Evolutionary conservation across 768 basidiomycete genomes (phyloP).

Genomic region (Infundibulicybe gibba): DNA sequence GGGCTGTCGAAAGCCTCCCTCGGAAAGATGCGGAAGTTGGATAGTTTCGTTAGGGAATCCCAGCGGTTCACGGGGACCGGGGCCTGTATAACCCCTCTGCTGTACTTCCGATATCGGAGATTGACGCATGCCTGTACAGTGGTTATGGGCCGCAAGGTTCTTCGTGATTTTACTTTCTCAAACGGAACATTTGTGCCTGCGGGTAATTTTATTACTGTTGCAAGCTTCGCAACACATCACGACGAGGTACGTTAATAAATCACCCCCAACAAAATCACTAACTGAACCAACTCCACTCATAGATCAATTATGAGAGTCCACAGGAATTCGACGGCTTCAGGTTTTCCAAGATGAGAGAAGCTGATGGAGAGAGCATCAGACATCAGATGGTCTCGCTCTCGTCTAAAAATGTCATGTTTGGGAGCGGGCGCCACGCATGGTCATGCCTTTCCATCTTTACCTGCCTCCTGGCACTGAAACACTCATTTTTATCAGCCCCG

Average conservation of each 20-base stretch:
- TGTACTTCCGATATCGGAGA: not conserved
- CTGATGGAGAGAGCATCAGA: conserved; percentile 24
- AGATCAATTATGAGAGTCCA: conserved; percentile 38
- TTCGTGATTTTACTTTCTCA: conserved; percentile 21
- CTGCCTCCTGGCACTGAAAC: not conserved
- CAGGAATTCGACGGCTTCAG: conserved; percentile 43
- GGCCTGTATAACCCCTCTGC: conserved; percentile 12
- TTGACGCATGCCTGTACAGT: conserved; percentile 8
- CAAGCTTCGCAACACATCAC: conserved; percentile 17
- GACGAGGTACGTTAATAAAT: conserved; percentile 11
- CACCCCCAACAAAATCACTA: not conserved
- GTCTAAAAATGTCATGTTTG: conserved; percentile 32
- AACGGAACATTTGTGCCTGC: conserved; percentile 18
- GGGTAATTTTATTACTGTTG: conserved; percentile 17
- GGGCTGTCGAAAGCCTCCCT: conserved; percentile 28
- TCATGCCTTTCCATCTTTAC: not conserved
- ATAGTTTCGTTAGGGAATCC: conserved; percentile 41
- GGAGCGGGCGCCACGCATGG: conserved; percentile 25
- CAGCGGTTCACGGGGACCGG: conserved; percentile 26
- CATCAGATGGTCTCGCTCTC: conserved; percentile 29
- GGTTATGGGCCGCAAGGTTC: conserved; percentile 14
- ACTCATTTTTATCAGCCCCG: conserved; percentile 14
- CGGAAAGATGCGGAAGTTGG: conserved; percentile 32
- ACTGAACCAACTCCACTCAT: not conserved
- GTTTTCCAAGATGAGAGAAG: conserved; percentile 34